Evolutionary conservation across 140 eudicot species (phyloP).

Genomic region (Flaveria floridana): DNA sequence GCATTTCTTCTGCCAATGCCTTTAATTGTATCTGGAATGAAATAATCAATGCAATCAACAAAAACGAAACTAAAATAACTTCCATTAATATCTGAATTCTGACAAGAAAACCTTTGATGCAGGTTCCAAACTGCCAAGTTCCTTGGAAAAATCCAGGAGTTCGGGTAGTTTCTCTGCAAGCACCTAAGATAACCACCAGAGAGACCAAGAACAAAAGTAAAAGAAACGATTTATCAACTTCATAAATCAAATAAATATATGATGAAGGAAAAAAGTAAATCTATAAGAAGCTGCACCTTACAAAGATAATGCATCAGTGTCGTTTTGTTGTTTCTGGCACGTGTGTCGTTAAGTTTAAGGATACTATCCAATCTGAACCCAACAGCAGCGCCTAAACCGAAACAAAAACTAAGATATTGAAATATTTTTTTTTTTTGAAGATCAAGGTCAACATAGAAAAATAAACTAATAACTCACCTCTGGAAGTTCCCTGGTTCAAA

Average conservation of each 20-base stretch:
- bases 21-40: conserved; percentile 56
- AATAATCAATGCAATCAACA: conserved; percentile 15
- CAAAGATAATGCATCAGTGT: conserved; percentile 95
- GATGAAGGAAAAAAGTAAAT: not conserved
- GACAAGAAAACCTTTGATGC: conserved; percentile 58
- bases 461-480: conserved; percentile 47
- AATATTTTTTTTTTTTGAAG: not conserved
- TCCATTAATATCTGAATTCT: not conserved
- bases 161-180: conserved; percentile 69
- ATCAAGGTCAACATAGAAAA: not conserved
- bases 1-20: conserved; percentile 70
- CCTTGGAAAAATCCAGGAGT: conserved; percentile 69
- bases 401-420: conserved; percentile 4
- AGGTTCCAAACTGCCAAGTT: conserved; percentile 69
- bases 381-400: conserved; percentile 74
- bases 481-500: conserved; percentile 87
- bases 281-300: conserved; percentile 49
- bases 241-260: not conserved
- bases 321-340: conserved; percentile 79
- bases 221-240: not conserved
- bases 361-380: conserved; percentile 95
- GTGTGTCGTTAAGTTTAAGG: conserved; percentile 86
- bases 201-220: conserved; percentile 13
- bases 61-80: not conserved
- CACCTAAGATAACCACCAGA: conserved; percentile 41